Conservation (phyloP, 176 grass and related monocot species). For the Avena insularis region DNA sequence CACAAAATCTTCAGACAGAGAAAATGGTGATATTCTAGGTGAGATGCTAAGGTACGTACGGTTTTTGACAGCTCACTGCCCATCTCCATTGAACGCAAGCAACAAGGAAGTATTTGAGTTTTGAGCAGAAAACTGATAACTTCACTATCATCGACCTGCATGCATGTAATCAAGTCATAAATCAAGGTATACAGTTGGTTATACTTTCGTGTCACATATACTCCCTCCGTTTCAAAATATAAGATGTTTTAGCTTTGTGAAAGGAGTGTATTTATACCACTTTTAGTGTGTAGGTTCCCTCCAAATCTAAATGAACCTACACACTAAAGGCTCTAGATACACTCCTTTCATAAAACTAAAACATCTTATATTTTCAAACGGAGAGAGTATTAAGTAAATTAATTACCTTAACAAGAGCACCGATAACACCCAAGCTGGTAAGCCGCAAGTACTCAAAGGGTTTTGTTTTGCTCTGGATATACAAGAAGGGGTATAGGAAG, state of each 20-base stretch:
- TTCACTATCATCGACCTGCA: conserved; percentile 91
- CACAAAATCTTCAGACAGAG: conserved; percentile 14
- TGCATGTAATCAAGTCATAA: not conserved
- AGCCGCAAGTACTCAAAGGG: conserved; percentile 95
- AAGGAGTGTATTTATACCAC: no score
- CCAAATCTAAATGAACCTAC: no score
- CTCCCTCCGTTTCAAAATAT: no score
- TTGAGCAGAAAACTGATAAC: conserved; percentile 97
- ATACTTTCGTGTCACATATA: not conserved
- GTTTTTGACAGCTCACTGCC: conserved; percentile 97
- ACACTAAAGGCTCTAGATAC: no score
- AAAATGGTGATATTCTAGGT: not conserved
- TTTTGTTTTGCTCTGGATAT: conserved; percentile 83
- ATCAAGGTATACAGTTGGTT: not conserved
- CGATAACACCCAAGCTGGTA: conserved; percentile 95
- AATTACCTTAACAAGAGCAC: conserved; percentile 96
- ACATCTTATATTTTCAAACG: no score
- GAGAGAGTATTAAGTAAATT: not conserved
- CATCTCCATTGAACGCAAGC: conserved; percentile 91
- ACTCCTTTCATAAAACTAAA: no score
- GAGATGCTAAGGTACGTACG: conserved; percentile 48
- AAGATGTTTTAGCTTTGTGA: no score
- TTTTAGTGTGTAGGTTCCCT: no score
- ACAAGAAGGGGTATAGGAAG: conserved; percentile 91
- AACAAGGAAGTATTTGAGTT: conserved; percentile 95